Evolutionary conservation across 805 yeast species (phyloP).

Genomic region (Myxozyma mucilagina): DNA sequence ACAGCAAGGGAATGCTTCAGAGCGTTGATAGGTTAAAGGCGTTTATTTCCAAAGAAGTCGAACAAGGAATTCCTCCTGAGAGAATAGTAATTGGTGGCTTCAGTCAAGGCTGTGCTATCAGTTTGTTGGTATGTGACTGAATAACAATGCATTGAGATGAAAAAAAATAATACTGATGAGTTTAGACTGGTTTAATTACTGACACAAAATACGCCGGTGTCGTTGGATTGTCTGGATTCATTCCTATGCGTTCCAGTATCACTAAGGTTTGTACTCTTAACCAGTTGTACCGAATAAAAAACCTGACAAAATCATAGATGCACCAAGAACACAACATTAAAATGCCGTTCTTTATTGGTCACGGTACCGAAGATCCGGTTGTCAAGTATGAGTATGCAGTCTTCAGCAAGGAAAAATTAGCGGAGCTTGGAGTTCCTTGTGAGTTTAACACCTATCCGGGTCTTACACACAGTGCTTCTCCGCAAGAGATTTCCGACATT

Average conservation of each 20-base stretch:
- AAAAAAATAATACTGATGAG: neutral
- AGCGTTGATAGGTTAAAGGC: constrained; percentile 38
- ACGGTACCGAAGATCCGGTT: constrained; percentile 77
- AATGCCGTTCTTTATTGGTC: constrained; percentile 86
- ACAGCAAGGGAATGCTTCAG: constrained; percentile 43
- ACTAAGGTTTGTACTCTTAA: constrained; percentile 23
- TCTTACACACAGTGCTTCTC: constrained; percentile 65
- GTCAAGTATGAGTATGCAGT: constrained; percentile 49
- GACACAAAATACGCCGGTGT: constrained; percentile 75
- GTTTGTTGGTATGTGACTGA: constrained; percentile 50
- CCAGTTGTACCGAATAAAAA: neutral
- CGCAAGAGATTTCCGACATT: constrained; percentile 64
- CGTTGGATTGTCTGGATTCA: constrained; percentile 74
- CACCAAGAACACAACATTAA: constrained; percentile 48
- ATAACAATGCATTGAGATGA: neutral
- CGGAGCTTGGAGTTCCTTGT: constrained; percentile 50
- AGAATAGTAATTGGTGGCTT: constrained; percentile 91
- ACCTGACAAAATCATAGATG: constrained; percentile 3
- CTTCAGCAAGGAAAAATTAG: constrained; percentile 48
- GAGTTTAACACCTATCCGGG: constrained; percentile 59
- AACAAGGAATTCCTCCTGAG: constrained; percentile 41
- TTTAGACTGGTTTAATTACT: constrained; percentile 48
- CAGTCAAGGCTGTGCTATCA: constrained; percentile 87
- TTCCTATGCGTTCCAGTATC: constrained; percentile 40
- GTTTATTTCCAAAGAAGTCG: constrained; percentile 39